These are phyloP conservation scores for Neurospora sp. DNA, from an alignment of 495 filamentous ascomycete species.

Conservation along the genomic window DNA sequence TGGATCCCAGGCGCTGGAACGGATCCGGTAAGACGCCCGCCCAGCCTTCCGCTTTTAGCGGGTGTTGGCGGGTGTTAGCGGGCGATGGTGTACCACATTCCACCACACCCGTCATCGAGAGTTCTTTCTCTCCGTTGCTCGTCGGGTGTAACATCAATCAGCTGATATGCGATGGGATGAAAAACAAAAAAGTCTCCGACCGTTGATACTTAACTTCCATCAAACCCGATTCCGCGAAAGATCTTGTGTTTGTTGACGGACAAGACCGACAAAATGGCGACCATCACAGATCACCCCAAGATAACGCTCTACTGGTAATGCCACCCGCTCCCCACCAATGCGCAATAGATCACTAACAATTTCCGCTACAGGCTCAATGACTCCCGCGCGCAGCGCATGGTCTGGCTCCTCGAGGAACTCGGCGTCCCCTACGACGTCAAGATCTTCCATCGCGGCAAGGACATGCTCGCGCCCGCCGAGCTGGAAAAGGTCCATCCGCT, in stretches of 20 bases:
- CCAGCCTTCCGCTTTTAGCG: not conserved
- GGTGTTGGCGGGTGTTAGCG: not conserved
- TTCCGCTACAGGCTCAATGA: conserved; percentile 50
- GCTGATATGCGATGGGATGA: not conserved
- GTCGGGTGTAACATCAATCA: not conserved
- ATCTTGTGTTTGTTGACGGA: not conserved
- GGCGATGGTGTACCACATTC: not conserved
- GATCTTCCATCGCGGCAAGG: conserved; percentile 52
- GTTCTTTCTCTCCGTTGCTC: not conserved
- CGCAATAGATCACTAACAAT: not conserved
- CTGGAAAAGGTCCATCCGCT: conserved; percentile 72
- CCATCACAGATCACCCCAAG: not conserved
- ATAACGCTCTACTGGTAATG: conserved; percentile 4
- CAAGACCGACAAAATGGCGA: not conserved
- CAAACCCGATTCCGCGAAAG: not conserved
- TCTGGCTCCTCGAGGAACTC: conserved; percentile 85
- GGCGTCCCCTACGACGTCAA: conserved; percentile 67
- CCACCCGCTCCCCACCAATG: not conserved
- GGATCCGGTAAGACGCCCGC: not conserved
- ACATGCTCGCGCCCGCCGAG: conserved; percentile 55
- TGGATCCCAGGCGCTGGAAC: not conserved
- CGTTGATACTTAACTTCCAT: not conserved
- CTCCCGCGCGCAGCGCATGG: conserved; percentile 73
- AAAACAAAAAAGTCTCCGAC: not conserved
- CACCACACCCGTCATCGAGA: not conserved